Percentiles rank a stretch among this genome's conserved stretches.
These are phyloP conservation scores for Hyphopichia fennica DNA, from an alignment of 1,139 yeast species.

Conservation along the genomic window DNA sequence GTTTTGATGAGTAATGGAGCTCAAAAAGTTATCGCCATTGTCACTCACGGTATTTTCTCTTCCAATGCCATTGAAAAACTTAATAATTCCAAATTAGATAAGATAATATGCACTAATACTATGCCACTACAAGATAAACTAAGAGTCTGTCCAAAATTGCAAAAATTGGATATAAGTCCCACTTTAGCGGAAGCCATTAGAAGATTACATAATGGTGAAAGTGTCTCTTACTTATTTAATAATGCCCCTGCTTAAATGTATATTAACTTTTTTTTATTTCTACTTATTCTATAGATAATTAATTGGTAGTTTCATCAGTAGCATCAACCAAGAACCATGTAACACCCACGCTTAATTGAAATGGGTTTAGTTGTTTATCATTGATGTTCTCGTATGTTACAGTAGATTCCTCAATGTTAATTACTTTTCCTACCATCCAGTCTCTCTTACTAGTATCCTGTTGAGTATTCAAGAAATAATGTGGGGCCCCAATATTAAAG, in stretches of 20 bases:
- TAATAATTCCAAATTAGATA: slow-evolving; percentile 72
- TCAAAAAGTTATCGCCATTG: slow-evolving; percentile 90
- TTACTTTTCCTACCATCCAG: slow-evolving; percentile 71
- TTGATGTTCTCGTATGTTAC: slow-evolving; percentile 39
- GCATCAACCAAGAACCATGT: slow-evolving; percentile 54
- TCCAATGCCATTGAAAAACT: slow-evolving; percentile 86
- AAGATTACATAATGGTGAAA: slow-evolving; percentile 95
- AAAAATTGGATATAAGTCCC: slow-evolving; percentile 81
- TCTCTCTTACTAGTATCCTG: slow-evolving; percentile 40
- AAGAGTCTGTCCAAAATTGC: slow-evolving; percentile 69
- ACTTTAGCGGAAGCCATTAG: slow-evolving; percentile 96
- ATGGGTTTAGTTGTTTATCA: slow-evolving; percentile 43
- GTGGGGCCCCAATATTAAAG: slow-evolving; percentile 79
- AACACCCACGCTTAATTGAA: slow-evolving; percentile 45
- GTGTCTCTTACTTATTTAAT: slow-evolving; percentile 85
- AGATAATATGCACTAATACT: slow-evolving; percentile 90
- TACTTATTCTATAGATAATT: neutral
- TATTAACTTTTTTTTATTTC: neutral
- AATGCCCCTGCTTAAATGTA: slow-evolving; percentile 43
- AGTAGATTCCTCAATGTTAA: slow-evolving; percentile 45
- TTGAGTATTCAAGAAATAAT: slow-evolving; percentile 54
- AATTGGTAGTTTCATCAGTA: slow-evolving; percentile 19
- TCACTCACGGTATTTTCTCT: slow-evolving; percentile 91
- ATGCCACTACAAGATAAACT: slow-evolving; percentile 86
- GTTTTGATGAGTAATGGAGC: slow-evolving; percentile 74